Evolutionary conservation across 108 stramenopile genomes (phyloP).

Genomic region (Phaeodactylum tricornutum): DNA sequence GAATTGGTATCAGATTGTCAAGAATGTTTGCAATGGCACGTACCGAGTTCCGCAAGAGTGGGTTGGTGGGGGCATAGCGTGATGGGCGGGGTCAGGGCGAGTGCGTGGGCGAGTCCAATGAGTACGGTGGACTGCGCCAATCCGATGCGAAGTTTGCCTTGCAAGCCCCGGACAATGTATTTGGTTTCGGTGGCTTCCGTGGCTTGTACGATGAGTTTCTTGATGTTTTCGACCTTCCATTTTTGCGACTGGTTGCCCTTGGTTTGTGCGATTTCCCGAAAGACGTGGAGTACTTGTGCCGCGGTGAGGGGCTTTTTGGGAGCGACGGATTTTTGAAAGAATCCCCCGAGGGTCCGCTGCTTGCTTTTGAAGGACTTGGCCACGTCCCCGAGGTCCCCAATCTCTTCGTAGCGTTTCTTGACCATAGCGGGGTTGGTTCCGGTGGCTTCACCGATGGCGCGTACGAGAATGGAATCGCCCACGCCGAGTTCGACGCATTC

Average conservation of each 20-base stretch:
- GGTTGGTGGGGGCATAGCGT: no score
- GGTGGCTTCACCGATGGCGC: constrained; percentile 86
- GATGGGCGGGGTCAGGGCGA: constrained; percentile 32
- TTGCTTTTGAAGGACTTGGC: constrained; percentile 73
- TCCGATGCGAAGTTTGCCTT: constrained; percentile 97
- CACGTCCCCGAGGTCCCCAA: constrained; percentile 93
- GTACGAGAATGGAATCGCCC: constrained; percentile 91
- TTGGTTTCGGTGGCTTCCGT: constrained; percentile 74
- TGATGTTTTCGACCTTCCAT: constrained; percentile 89
- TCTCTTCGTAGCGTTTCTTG: constrained; percentile 70
- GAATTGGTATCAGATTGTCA: no score
- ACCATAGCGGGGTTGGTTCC: constrained; percentile 57
- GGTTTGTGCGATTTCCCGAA: constrained; percentile 70
- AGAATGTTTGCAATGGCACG: no score
- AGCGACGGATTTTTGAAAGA: constrained; percentile 25
- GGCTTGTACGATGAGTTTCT: constrained; percentile 75
- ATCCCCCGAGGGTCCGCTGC: constrained; percentile 80
- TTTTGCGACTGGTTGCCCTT: constrained; percentile 84
- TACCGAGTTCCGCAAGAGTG: no score
- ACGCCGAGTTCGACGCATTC: constrained; percentile 95
- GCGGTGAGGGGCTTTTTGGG: constrained; percentile 41
- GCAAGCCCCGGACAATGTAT: constrained; percentile 96
- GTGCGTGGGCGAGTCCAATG: constrained; percentile 87
- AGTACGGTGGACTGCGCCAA: constrained; percentile 92
- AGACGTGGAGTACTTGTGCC: constrained; percentile 42